Base-by-base conservation (phyloP, 345 rosid genomes). In the Bruguiera gymnorhiza region DNA sequence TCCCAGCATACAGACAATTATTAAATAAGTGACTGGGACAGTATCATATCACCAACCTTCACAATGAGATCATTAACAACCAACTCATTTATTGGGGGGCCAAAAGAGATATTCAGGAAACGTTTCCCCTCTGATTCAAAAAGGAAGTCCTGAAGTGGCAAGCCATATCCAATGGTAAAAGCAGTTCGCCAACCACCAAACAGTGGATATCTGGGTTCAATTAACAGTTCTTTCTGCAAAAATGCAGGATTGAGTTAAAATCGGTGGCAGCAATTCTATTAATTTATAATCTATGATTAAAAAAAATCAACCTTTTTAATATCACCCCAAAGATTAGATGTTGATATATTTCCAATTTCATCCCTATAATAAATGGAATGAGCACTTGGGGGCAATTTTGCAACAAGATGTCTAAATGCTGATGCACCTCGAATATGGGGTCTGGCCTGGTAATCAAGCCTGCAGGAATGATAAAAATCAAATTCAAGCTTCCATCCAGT, bases 151-250 rank as follows among this genome's bases (percentile, higher is more conserved):
- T 79, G 71, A 66, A 95, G 97, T 53, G 97, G 99, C 85, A 92
- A 84, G 67, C 96, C 86, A 73, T 95, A 95, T 39, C 98, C 98
- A 63, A 95, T 90, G 31, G 99, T 95, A 76, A 95, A 95, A 43
- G 94, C 85, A 30, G 98, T 96, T 78, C 78, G 87, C 97, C 98
- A 96, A 70, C 99, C 99, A 66, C 98, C 99, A 81, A 96, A 89
- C 84, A 92, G 70, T 0, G 99, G 99, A 73, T 89, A 92, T 76
- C 99, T 83, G 56, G 98, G 99, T 83, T 92, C 96, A 78, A 96
- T 83, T 65, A 85, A 75, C 43, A 92, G 78, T 76, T 96, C 91
- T 43, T 92, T 90, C 98, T 92, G 93, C 86, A 87, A 69, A 58
- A 62, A 70, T 21, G 68, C 59, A 75, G 19, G 65, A 34, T 21